Percentiles rank a stretch among this genome's conserved stretches.
Evolutionary conservation across 345 rosid genomes (phyloP).

Genomic region (Corchorus capsularis): DNA sequence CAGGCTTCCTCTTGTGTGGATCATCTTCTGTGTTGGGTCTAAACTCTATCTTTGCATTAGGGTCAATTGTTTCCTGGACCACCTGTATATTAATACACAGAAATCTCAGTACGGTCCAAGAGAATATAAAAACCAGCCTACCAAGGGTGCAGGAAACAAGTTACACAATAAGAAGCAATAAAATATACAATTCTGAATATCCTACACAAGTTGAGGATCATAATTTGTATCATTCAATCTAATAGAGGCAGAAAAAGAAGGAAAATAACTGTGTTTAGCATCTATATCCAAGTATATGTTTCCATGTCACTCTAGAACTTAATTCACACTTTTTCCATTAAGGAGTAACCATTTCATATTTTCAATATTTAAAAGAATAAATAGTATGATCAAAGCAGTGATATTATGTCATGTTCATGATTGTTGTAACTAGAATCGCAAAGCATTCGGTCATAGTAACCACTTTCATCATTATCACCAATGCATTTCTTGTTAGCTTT

Average conservation of each 20-base stretch:
- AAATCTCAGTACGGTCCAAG: neutral
- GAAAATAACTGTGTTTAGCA: neutral
- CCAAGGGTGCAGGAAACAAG: neutral
- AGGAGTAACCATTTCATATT: neutral
- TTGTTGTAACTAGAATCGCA: neutral
- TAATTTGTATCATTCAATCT: neutral
- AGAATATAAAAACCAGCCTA: neutral
- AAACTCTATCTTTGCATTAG: constrained; percentile 92
- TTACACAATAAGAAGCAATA: neutral
- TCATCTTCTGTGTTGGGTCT: constrained; percentile 95
- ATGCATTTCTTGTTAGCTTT: neutral
- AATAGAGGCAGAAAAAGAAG: neutral
- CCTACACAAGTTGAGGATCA: neutral
- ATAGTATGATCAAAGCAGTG: neutral
- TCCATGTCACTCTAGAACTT: neutral
- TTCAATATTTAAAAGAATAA: neutral
- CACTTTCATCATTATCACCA: neutral
- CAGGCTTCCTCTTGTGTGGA: constrained; percentile 99
- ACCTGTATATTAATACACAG: constrained; percentile 49
- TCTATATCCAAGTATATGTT: neutral
- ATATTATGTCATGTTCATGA: neutral
- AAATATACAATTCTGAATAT: neutral
- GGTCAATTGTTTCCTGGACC: constrained; percentile 94
- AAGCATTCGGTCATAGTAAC: neutral
- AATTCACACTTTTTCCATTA: neutral